A percentile compares a stretch with the other conserved stretches of the same genome.
These are phyloP conservation scores for Fimicolochytrium jonesii DNA, from an alignment of 192 early-diverging fungal species.

Conservation along the genomic window DNA sequence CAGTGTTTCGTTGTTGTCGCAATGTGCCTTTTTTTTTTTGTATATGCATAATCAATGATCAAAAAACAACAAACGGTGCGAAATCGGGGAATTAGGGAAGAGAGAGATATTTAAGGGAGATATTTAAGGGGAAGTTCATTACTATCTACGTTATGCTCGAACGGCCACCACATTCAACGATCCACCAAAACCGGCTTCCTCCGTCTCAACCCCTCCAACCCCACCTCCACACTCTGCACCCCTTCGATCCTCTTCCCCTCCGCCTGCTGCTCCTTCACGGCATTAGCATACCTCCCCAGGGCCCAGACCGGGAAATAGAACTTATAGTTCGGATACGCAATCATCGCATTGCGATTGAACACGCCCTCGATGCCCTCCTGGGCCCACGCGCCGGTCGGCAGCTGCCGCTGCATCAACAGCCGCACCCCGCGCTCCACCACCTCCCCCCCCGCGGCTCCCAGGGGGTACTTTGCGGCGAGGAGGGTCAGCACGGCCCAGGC, in stretches of 20 bases:
- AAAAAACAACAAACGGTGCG: no score
- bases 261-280: conserved; percentile 51
- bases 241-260: neutral
- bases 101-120: no score
- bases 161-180: no score
- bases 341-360: conserved; percentile 79
- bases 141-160: no score
- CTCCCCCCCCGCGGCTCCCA: conserved; percentile 47
- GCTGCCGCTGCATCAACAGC: conserved; percentile 82
- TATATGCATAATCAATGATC: no score
- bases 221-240: no score
- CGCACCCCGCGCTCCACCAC: conserved; percentile 54
- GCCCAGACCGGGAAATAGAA: conserved; percentile 92
- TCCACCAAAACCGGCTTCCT: no score
- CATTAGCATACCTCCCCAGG: conserved; percentile 74
- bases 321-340: conserved; percentile 92
- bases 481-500: conserved; percentile 83
- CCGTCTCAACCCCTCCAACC: no score
- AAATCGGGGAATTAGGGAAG: no score
- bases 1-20: no score
- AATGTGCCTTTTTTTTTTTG: no score
- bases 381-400: conserved; percentile 87
- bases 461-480: conserved; percentile 85
- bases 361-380: conserved; percentile 98
- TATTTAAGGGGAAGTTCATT: no score